Evolutionary conservation across 345 rosid species (phyloP).

Genomic region (Triadica sebifera): DNA sequence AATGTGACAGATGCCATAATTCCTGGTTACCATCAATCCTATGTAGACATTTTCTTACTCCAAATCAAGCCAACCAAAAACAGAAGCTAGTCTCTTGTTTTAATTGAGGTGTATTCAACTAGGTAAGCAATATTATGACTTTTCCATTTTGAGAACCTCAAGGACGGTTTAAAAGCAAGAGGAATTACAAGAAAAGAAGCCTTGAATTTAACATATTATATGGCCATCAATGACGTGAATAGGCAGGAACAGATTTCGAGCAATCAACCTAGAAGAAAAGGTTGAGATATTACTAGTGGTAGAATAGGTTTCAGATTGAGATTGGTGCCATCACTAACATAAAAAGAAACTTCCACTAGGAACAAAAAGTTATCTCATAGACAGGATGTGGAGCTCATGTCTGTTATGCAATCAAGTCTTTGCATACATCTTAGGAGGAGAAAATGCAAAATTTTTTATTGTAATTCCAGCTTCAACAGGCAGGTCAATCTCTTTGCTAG

Average conservation of each 20-base stretch:
- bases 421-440: background rate
- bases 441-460: background rate
- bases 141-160: background rate
- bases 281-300: background rate
- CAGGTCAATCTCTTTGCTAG: background rate
- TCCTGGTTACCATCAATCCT: background rate
- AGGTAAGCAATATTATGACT: background rate
- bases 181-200: background rate
- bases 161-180: background rate
- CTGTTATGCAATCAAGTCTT: background rate
- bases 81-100: background rate
- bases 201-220: background rate
- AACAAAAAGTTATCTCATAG: background rate
- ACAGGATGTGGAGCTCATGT: background rate
- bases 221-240: background rate
- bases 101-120: background rate
- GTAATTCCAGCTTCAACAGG: background rate
- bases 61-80: background rate
- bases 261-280: background rate
- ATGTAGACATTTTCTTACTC: background rate
- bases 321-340: background rate
- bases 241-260: background rate
- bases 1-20: background rate
- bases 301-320: background rate
- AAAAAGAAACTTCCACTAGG: background rate